These are phyloP conservation scores for Groenewaldozyma tartarivorans DNA, from an alignment of 805 yeast species.

Conservation along the genomic window DNA sequence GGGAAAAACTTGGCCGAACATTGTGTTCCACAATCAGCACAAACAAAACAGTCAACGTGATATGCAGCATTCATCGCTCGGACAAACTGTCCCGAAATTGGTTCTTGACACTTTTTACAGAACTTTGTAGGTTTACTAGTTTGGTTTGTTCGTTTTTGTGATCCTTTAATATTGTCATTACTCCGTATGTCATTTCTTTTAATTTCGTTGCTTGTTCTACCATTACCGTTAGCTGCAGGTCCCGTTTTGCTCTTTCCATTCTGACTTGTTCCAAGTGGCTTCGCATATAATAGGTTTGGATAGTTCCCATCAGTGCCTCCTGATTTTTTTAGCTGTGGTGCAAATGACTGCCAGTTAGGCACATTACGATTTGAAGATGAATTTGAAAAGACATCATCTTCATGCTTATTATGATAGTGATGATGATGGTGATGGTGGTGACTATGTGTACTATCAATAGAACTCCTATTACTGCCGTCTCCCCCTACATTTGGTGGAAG, in stretches of 20 bases:
- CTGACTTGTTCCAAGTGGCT: too few relatives aligned
- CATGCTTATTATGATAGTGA: constrained; percentile 1
- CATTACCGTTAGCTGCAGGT: constrained; percentile 1
- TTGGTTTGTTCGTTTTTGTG: not conserved
- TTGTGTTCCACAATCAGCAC: constrained; percentile 71
- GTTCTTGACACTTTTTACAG: constrained; percentile 45
- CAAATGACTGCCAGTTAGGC: constrained; percentile 8
- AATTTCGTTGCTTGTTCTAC: not conserved
- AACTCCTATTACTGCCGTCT: too few relatives aligned
- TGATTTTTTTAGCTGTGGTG: constrained; percentile 4
- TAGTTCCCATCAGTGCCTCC: not conserved
- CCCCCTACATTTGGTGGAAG: too few relatives aligned
- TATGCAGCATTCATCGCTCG: constrained; percentile 72
- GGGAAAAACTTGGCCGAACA: constrained; percentile 90
- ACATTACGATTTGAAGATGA: not conserved
- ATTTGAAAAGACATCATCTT: not conserved
- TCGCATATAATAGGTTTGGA: not conserved
- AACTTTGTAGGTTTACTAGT: constrained; percentile 14
- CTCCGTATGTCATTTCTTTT: too few relatives aligned
- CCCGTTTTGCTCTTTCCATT: too few relatives aligned
- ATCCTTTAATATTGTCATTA: too few relatives aligned
- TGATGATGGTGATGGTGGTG: not conserved
- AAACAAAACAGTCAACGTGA: constrained; percentile 81
- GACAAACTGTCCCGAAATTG: constrained; percentile 67
- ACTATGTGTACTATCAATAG: too few relatives aligned